These are phyloP conservation scores for Penicillium flavigenum DNA, from an alignment of 495 filamentous ascomycete genomes.

Conservation along the genomic window DNA sequence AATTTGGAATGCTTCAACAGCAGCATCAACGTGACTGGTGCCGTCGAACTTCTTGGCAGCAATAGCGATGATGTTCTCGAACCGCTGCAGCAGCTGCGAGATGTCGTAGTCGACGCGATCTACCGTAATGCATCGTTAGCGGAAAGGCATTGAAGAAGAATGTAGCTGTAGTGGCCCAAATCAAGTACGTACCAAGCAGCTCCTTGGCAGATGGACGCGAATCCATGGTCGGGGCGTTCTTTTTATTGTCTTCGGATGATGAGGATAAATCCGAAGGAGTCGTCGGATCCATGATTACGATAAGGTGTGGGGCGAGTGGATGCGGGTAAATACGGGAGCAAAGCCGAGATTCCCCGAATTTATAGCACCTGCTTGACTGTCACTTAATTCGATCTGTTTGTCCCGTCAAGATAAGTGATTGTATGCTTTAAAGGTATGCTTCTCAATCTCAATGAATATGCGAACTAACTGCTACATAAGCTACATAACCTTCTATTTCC, in stretches of 20 bases:
- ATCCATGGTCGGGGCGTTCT: background rate
- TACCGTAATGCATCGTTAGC: conserved; percentile 26
- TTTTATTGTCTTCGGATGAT: background rate
- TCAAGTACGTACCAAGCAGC: background rate
- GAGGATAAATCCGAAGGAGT: background rate
- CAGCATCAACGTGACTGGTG: conserved; percentile 45
- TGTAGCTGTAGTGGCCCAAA: background rate
- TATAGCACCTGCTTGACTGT: too few species aligned
- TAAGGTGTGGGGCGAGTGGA: background rate
- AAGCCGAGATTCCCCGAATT: too few species aligned
- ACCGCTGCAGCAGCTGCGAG: conserved; percentile 57
- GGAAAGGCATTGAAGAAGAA: background rate
- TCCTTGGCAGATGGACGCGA: background rate
- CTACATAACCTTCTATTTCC: conserved; percentile 32
- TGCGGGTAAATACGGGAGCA: too few species aligned
- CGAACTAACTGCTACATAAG: conserved; percentile 38
- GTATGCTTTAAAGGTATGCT: conserved; percentile 28
- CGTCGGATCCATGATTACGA: background rate
- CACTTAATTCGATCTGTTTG: too few species aligned
- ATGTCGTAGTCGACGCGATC: conserved; percentile 56
- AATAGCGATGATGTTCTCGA: conserved; percentile 60
- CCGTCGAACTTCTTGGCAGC: conserved; percentile 40
- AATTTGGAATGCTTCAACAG: conserved; percentile 60
- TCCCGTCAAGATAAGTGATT: conserved; percentile 18
- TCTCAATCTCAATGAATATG: conserved; percentile 35